phyloP scores from a whole-genome alignment of 495 filamentous ascomycete genomes.

The Penicillium fimorum region DNA sequence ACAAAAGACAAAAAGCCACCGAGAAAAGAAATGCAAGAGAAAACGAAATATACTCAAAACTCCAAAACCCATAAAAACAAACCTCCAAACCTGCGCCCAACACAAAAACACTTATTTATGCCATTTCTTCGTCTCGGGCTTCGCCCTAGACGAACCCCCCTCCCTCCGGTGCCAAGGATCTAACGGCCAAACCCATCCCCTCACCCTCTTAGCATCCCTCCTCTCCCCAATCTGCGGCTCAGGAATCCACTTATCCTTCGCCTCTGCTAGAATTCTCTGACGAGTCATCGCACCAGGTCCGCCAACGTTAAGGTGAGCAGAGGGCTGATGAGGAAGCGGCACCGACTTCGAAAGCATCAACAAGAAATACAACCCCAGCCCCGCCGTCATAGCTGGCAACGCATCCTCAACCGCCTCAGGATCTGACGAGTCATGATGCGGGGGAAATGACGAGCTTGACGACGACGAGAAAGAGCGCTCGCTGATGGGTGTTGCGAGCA shows the following conservation, averaged over 20 bases:
- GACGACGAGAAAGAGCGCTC: conserved; percentile 28
- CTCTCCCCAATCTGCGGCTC: conserved; percentile 78
- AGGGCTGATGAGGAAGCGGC: conserved; percentile 61
- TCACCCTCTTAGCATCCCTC: conserved; percentile 73
- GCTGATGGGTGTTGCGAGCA: conserved; percentile 27
- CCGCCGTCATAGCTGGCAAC: conserved; percentile 61
- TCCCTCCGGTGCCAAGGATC: conserved; percentile 63
- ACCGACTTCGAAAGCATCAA: conserved; percentile 80
- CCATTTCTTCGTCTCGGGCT: conserved; percentile 28
- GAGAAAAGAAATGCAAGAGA: conserved; percentile 5
- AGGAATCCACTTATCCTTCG: conserved; percentile 83
- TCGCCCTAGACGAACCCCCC: conserved; percentile 35
- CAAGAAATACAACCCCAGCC: conserved; percentile 70
- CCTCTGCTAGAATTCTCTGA: conserved; percentile 60
- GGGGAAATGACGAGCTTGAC: conserved; percentile 12
- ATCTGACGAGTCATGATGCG: conserved; percentile 18
- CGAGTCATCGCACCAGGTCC: conserved; percentile 74
- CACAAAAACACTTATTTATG: conserved; percentile 29
- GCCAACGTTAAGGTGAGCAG: conserved; percentile 76
- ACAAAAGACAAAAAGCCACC: conserved; percentile 12
- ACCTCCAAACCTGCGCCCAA: not conserved
- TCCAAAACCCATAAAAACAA: conserved; percentile 6
- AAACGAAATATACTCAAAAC: conserved; percentile 3
- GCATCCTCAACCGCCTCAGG: conserved; percentile 19
- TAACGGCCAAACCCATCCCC: conserved; percentile 84